Conservation (phyloP, 345 rosid species). For the Salix suchowensis region DNA sequence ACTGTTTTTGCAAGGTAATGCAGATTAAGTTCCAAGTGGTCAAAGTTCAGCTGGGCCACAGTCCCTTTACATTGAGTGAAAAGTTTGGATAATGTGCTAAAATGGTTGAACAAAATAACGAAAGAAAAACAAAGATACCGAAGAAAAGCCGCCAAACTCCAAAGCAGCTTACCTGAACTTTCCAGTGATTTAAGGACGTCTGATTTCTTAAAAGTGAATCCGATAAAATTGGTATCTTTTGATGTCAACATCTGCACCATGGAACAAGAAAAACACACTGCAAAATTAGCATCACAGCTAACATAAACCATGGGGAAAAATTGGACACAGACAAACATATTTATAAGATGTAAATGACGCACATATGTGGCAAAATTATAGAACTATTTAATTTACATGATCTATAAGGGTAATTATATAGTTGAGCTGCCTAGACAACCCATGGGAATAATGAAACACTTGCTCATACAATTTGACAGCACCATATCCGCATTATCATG, state of each 20-base stretch:
- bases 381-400: background rate
- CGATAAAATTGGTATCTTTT: conserved; percentile 86
- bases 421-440: background rate
- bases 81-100: background rate
- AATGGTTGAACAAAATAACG: background rate
- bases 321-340: background rate
- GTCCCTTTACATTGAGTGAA: background rate
- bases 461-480: background rate
- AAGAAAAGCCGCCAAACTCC: background rate
- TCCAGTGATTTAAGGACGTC: conserved; percentile 70
- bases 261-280: conserved; percentile 11
- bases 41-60: background rate
- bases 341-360: background rate
- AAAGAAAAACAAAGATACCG: background rate
- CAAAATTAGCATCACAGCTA: conserved; percentile 1
- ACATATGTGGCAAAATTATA: background rate
- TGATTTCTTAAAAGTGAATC: conserved; percentile 88
- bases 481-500: background rate
- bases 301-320: background rate
- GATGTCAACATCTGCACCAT: conserved; percentile 87
- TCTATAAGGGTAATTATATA: background rate
- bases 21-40: background rate
- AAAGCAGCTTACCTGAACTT: conserved; percentile 56
- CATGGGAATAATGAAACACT: background rate
- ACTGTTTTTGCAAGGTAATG: background rate